phyloP scores from a whole-genome alignment of 176 grass and related monocot species.

The Triticum monococcum region DNA sequence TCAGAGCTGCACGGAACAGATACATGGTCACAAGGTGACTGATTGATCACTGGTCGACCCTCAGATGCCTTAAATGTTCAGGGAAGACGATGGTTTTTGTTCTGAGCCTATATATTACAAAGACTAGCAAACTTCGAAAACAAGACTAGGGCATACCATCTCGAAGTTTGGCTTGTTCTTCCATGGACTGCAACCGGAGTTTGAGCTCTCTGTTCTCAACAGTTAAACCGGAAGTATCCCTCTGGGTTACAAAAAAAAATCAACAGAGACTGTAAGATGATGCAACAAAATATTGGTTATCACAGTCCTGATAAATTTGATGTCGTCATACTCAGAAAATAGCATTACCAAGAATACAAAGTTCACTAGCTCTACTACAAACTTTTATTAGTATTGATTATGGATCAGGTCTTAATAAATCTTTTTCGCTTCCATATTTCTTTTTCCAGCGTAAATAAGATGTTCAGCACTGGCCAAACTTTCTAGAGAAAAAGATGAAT shows the following conservation, averaged over 20 bases:
- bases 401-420: not conserved
- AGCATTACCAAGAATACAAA: not conserved
- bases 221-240: constrained; percentile 85
- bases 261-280: not conserved
- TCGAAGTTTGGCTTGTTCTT: constrained; percentile 97
- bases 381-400: not conserved
- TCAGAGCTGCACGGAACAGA: constrained; percentile 62
- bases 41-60: not conserved
- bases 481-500: constrained; percentile 14
- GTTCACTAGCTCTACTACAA: not conserved
- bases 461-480: not conserved
- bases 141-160: constrained; percentile 62
- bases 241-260: constrained; percentile 45
- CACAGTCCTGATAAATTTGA: not conserved
- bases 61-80: not conserved
- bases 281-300: constrained; percentile 3
- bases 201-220: constrained; percentile 93
- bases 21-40: not conserved
- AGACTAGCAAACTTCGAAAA: constrained; percentile 18
- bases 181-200: constrained; percentile 90
- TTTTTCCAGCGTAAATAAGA: not conserved
- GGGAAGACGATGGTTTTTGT: not conserved
- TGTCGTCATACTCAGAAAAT: not conserved
- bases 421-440: not conserved
- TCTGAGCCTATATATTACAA: not conserved